Conservation (phyloP, 2,329 filamentous ascomycete species). For the Penicillium janthinellum region DNA sequence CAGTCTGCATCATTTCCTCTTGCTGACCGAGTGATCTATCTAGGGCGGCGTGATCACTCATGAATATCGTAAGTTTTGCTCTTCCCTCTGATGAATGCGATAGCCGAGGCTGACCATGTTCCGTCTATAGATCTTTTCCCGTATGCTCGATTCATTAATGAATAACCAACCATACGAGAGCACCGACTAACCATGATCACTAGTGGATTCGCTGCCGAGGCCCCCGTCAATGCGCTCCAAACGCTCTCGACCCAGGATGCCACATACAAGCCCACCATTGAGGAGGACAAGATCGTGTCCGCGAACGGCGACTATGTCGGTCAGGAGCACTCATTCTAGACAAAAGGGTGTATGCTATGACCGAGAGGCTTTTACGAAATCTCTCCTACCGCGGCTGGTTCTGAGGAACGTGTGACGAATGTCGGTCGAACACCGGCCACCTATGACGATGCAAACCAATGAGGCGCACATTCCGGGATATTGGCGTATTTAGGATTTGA, state of each 20-base stretch:
- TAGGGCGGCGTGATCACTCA: conserved; percentile 76
- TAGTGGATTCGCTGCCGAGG: conserved; percentile 77
- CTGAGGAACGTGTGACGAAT: conserved; percentile 8
- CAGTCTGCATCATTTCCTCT: neutral
- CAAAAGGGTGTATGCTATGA: neutral
- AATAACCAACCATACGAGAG: neutral
- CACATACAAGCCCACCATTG: conserved; percentile 66
- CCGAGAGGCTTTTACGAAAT: neutral
- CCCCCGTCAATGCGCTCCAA: conserved; percentile 69
- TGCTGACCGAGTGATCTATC: conserved; percentile 17
- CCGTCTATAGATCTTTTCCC: conserved; percentile 42
- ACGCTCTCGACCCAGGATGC: conserved; percentile 65
- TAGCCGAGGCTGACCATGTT: conserved; percentile 15
- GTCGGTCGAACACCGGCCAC: neutral
- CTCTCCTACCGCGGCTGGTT: conserved; percentile 11
- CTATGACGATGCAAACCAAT: neutral
- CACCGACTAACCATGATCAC: neutral
- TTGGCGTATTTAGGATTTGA: neutral
- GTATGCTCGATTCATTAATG: conserved; percentile 32
- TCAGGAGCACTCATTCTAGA: conserved; percentile 9
- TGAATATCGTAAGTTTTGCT: conserved; percentile 66
- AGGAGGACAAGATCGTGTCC: conserved; percentile 73
- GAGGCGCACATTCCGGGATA: neutral
- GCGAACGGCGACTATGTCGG: conserved; percentile 34
- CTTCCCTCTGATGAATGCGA: conserved; percentile 8